phyloP scores from a whole-genome alignment of 148 eudicot species.

The Agrostemma githago region DNA sequence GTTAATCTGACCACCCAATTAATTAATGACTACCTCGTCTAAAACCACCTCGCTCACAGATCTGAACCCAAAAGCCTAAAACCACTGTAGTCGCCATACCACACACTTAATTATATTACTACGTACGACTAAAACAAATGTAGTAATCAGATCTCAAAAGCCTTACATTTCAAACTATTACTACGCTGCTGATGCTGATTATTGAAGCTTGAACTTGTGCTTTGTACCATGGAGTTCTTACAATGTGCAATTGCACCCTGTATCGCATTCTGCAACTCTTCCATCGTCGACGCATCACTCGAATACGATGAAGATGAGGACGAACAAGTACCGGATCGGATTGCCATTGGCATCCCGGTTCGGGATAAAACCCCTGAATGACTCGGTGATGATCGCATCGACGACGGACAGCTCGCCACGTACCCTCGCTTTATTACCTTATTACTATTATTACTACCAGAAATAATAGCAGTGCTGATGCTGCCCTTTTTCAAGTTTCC shows the following conservation, averaged over 20 bases:
- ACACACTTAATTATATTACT: not conserved
- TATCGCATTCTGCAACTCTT: slow-evolving; percentile 87
- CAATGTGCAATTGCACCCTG: slow-evolving; percentile 96
- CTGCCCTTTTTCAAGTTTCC: slow-evolving; percentile 51
- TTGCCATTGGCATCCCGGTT: slow-evolving; percentile 25
- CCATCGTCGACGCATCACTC: slow-evolving; percentile 59
- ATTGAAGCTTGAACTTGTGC: slow-evolving; percentile 23
- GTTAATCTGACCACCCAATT: no score
- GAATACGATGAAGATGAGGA: not conserved
- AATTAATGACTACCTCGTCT: no score
- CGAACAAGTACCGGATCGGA: slow-evolving; percentile 5
- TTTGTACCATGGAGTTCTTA: slow-evolving; percentile 74
- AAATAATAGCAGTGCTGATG: no score
- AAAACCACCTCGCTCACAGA: no score
- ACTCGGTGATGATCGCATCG: slow-evolving; percentile 84
- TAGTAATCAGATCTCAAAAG: slow-evolving; percentile 2
- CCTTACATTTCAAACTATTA: slow-evolving; percentile 17
- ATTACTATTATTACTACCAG: no score
- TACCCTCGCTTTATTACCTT: slow-evolving; percentile 31
- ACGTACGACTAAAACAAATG: not conserved
- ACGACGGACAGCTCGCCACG: slow-evolving; percentile 78
- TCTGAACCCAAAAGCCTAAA: no score
- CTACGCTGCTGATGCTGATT: no score
- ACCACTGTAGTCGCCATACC: no score
- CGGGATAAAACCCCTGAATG: slow-evolving; percentile 55